These are phyloP conservation scores for Nakaseomyces glabratus DNA, from an alignment of 1,139 yeast genomes.

Conservation along the genomic window DNA sequence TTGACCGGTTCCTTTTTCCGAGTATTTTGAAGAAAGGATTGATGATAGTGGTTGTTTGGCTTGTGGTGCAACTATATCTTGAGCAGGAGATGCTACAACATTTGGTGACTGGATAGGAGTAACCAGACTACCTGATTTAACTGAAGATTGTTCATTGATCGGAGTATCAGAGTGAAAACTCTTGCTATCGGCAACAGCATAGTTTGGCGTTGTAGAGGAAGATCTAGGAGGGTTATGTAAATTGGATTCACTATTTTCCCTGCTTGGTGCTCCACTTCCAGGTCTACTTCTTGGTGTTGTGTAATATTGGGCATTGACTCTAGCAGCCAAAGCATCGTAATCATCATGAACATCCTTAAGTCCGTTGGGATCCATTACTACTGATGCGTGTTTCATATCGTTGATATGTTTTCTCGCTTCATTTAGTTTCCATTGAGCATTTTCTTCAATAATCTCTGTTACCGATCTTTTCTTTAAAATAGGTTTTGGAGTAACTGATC, in stretches of 20 bases:
- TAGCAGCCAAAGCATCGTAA: constrained; percentile 50
- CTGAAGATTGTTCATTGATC: background rate
- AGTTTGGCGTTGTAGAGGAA: constrained; percentile 2
- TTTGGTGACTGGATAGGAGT: background rate
- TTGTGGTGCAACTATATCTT: background rate
- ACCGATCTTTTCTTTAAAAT: constrained; percentile 75
- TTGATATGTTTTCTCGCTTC: constrained; percentile 30
- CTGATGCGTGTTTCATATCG: constrained; percentile 22
- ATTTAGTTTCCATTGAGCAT: constrained; percentile 30
- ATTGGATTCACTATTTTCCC: constrained; percentile 4
- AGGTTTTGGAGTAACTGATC: constrained; percentile 42
- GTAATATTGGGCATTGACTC: constrained; percentile 49
- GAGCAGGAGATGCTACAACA: background rate
- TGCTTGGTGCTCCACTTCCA: constrained; percentile 5
- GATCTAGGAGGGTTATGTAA: background rate
- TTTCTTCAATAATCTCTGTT: constrained; percentile 46
- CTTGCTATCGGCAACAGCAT: background rate
- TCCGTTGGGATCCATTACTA: constrained; percentile 22
- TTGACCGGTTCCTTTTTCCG: constrained; percentile 11
- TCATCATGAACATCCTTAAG: constrained; percentile 32
- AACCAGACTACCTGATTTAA: background rate
- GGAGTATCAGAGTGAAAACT: constrained; percentile 1
- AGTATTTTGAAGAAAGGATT: constrained; percentile 13
- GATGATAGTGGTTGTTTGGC: constrained; percentile 1
- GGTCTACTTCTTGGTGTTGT: constrained; percentile 7